Percentiles rank a stretch among this genome's conserved stretches.
Evolutionary conservation across 1,139 yeast species (phyloP).

Genomic region (Yamadazyma taylorii): DNA sequence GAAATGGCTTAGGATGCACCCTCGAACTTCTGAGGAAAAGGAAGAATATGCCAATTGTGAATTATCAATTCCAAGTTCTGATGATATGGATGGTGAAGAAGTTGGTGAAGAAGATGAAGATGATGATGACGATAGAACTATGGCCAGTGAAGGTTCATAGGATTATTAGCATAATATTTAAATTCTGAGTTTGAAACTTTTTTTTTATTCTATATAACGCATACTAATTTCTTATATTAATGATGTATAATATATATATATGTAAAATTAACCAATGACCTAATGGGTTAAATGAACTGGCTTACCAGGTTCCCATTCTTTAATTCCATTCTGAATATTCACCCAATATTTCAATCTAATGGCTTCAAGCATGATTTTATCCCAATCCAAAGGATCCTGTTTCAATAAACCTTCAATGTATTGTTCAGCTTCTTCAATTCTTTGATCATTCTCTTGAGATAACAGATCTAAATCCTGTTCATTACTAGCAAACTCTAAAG

Average conservation of each 20-base stretch:
- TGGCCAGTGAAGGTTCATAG: constrained; percentile 41
- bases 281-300: constrained; percentile 64
- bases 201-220: constrained; percentile 5
- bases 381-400: constrained; percentile 47
- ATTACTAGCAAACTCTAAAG: constrained; percentile 60
- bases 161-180: constrained; percentile 1
- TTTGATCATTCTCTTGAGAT: constrained; percentile 51
- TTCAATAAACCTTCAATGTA: constrained; percentile 29
- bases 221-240: constrained; percentile 4
- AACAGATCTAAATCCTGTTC: constrained; percentile 58
- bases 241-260: background rate
- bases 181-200: too few relatives aligned
- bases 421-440: constrained; percentile 46
- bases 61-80: constrained; percentile 52
- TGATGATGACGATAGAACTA: constrained; percentile 39
- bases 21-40: constrained; percentile 57
- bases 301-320: constrained; percentile 77
- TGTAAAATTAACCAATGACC: background rate
- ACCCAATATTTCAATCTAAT: constrained; percentile 82
- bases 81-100: constrained; percentile 26
- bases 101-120: constrained; percentile 26
- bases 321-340: constrained; percentile 70
- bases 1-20: constrained; percentile 88
- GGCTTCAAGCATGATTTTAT: constrained; percentile 62
- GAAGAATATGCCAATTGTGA: constrained; percentile 64